Conservation (phyloP, 345 rosid species). For the Populus alba region DNA sequence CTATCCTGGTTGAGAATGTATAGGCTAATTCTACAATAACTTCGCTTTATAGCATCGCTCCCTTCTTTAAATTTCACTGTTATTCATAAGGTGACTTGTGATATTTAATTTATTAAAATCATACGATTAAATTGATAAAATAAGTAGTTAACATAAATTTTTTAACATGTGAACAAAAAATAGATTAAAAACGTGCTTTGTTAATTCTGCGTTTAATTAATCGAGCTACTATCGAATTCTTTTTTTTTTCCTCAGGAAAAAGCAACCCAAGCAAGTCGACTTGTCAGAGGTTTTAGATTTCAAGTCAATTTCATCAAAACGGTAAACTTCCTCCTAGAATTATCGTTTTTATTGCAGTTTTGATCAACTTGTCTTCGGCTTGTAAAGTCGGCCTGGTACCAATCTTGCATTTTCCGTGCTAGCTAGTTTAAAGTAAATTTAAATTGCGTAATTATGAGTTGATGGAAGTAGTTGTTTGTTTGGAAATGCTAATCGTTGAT, state of each 20-base stretch:
- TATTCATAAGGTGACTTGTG: no score
- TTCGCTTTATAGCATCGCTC: no score
- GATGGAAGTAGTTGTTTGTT: neutral
- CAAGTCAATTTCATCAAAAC: slow-evolving; percentile 33
- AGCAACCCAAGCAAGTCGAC: slow-evolving; percentile 69
- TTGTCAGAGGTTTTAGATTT: slow-evolving; percentile 72
- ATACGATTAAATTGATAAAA: no score
- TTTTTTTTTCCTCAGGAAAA: slow-evolving; percentile 51
- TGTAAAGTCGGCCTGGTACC: slow-evolving; percentile 71
- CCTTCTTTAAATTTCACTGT: no score
- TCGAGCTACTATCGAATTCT: neutral
- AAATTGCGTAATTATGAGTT: neutral
- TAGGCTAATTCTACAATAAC: no score
- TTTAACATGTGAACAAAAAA: no score
- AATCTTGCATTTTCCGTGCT: neutral
- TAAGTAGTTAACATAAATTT: no score
- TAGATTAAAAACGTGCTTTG: neutral
- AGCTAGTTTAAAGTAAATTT: neutral
- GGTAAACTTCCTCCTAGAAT: slow-evolving; percentile 55
- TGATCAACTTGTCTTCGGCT: slow-evolving; percentile 49
- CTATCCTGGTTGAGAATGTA: no score
- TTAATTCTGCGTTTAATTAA: neutral
- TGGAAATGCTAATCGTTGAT: neutral
- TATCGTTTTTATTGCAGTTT: slow-evolving; percentile 26
- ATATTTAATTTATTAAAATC: no score